Conservation (phyloP, 2,329 filamentous ascomycete genomes). For the Fusarium lateritium region DNA sequence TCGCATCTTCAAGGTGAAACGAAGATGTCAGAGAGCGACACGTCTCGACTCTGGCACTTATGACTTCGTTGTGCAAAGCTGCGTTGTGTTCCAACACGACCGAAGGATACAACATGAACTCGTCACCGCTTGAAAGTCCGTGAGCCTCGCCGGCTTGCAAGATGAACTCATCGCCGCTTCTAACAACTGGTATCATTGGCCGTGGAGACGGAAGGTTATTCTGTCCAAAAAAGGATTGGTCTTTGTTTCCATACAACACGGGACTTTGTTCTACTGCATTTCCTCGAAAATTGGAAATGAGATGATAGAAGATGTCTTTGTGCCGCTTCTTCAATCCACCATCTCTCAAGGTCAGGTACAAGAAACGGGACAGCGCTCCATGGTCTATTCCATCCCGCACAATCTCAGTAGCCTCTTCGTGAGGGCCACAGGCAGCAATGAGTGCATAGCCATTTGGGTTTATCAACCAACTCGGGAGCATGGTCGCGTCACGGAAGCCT, state of each 20-base stretch:
- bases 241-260: slow-evolving; percentile 24
- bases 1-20: not conserved
- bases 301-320: slow-evolving; percentile 5
- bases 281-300: slow-evolving; percentile 5
- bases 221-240: slow-evolving; percentile 27
- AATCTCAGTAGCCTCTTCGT: slow-evolving; percentile 17
- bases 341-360: not conserved
- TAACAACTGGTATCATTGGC: not conserved
- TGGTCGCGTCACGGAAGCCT: not conserved
- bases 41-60: not conserved
- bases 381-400: not conserved
- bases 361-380: slow-evolving; percentile 10
- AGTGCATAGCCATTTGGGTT: slow-evolving; percentile 27
- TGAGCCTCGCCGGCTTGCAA: slow-evolving; percentile 26
- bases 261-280: slow-evolving; percentile 1
- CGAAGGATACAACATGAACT: slow-evolving; percentile 16
- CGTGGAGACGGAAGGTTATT: not conserved
- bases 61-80: not conserved
- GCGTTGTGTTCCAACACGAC: not conserved
- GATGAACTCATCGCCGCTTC: not conserved
- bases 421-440: slow-evolving; percentile 22
- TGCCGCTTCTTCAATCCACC: slow-evolving; percentile 2
- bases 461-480: slow-evolving; percentile 21
- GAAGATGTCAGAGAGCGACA: not conserved
- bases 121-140: slow-evolving; percentile 14